Base-by-base conservation (phyloP, 2,329 filamentous ascomycete species). In the Cercospora sp. region DNA sequence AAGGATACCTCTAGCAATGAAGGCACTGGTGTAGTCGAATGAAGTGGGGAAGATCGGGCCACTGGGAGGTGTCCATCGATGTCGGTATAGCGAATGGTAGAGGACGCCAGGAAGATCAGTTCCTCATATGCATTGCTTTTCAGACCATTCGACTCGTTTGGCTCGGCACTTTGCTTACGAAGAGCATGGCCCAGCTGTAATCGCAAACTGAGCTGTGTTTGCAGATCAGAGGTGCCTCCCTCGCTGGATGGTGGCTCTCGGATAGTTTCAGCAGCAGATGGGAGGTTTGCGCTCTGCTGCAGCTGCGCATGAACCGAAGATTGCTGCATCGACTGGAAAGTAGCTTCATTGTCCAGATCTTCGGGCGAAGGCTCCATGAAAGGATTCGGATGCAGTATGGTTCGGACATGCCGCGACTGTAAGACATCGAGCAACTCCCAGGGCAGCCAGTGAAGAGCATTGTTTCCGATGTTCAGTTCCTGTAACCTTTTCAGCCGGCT, bases 391-490 rank as follows among this genome's bases (percentile, higher is more conserved):
- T 87, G 84, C 2, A 89, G 72, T 28, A 81, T 81, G n/a, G 91
- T 78, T 4, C 82, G 82, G 12, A 78, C 76, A n/a, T 90, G 80
- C 74, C 34, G 80, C 78, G 67, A 72, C 53, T 63, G 64, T 40
- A 91, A 77, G 2, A 91, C 81, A 26, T 85, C 78, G 0, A 91
- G 80, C 0, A 92, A 79, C 74, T 91, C 89, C 65, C 82, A 85
- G 0, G 90, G 90, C 1, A 93, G 81, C 68, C 81, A 85, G 6
- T 82, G 82, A 10, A 93, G 80, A 5, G 80, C 78, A 69, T 92
- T 92, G 63, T 89, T 85, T 0, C 88, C 86, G 8, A 93, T 73
- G 72, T 91, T 92, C 45, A 93, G 84, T 61, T 87, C 84, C 61
- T 81, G 80, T 3, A 93, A 82, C 67, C 87, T 88, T 4, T 76